Percentiles rank a stretch among this genome's conserved stretches.
phyloP scores from a whole-genome alignment of 768 basidiomycete species.

The Mycena rebaudengoi region DNA sequence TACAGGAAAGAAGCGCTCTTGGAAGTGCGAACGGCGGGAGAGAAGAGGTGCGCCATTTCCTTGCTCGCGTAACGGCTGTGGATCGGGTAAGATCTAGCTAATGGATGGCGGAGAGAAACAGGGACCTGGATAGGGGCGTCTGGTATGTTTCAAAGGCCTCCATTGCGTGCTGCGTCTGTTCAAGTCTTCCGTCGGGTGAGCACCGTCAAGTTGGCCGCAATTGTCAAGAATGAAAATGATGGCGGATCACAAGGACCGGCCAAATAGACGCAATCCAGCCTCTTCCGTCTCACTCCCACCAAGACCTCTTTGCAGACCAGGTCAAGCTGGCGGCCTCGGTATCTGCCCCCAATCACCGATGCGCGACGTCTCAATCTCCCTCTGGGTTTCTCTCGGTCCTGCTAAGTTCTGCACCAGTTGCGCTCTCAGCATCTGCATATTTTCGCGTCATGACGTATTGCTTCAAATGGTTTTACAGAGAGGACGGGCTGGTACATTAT shows the following conservation, averaged over 20 bases:
- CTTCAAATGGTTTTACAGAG: constrained; percentile 25
- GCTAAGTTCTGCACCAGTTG: too few species aligned
- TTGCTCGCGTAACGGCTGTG: constrained; percentile 97
- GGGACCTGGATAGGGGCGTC: constrained; percentile 81
- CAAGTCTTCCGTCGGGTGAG: too few species aligned
- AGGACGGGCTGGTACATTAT: constrained; percentile 22
- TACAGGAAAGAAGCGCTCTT: background rate
- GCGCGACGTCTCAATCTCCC: too few species aligned
- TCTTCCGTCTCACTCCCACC: background rate
- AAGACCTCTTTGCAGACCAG: too few species aligned
- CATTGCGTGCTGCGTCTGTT: constrained; percentile 8
- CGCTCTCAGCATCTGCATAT: too few species aligned
- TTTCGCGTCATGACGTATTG: constrained; percentile 23
- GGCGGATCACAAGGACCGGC: too few species aligned
- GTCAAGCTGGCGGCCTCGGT: too few species aligned
- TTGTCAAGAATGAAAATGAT: too few species aligned
- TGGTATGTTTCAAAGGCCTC: constrained; percentile 79
- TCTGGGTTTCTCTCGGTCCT: too few species aligned
- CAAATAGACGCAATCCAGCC: background rate
- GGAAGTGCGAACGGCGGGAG: constrained; percentile 77
- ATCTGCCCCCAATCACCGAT: too few species aligned
- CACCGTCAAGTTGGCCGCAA: too few species aligned
- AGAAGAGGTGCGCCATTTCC: constrained; percentile 98
- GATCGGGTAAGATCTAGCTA: background rate
- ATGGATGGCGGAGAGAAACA: background rate